Conservation (phyloP, 176 grass and related monocot species). For the Oryza nivara region DNA sequence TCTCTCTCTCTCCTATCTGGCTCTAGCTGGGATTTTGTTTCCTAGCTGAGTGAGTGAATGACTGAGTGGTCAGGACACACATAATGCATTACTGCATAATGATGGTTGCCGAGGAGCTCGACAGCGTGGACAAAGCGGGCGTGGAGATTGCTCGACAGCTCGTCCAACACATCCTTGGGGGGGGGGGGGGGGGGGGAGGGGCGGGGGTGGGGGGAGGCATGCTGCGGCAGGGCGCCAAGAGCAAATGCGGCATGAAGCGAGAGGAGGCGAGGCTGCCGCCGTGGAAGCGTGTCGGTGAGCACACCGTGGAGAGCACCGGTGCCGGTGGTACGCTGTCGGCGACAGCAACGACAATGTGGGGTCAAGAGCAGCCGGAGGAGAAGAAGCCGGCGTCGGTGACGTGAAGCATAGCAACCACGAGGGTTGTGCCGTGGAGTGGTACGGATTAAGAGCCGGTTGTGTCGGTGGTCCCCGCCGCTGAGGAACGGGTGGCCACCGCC, state of each 20-base stretch:
- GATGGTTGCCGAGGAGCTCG: slow-evolving; percentile 85
- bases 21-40: too few relatives aligned
- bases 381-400: not conserved
- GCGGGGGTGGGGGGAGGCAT: slow-evolving; percentile 58
- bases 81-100: slow-evolving; percentile 57
- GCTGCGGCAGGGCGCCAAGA: slow-evolving; percentile 50
- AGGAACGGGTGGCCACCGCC: slow-evolving; percentile 27
- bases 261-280: slow-evolving; percentile 33
- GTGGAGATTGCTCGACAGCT: slow-evolving; percentile 54
- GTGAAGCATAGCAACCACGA: slow-evolving; percentile 32
- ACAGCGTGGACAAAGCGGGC: slow-evolving; percentile 84
- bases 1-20: not conserved
- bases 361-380: not conserved
- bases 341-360: slow-evolving; percentile 29
- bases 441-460: slow-evolving; percentile 29
- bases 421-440: slow-evolving; percentile 32
- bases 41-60: too few relatives aligned
- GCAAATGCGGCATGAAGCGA: slow-evolving; percentile 52
- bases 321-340: slow-evolving; percentile 57
- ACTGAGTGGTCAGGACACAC: slow-evolving; percentile 29
- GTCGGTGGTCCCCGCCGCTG: not conserved
- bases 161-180: slow-evolving; percentile 74
- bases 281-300: slow-evolving; percentile 46
- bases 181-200: slow-evolving; percentile 63
- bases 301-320: slow-evolving; percentile 47